These are phyloP conservation scores for Cymodocea nodosa DNA, from an alignment of 116 monocot species.

Conservation along the genomic window DNA sequence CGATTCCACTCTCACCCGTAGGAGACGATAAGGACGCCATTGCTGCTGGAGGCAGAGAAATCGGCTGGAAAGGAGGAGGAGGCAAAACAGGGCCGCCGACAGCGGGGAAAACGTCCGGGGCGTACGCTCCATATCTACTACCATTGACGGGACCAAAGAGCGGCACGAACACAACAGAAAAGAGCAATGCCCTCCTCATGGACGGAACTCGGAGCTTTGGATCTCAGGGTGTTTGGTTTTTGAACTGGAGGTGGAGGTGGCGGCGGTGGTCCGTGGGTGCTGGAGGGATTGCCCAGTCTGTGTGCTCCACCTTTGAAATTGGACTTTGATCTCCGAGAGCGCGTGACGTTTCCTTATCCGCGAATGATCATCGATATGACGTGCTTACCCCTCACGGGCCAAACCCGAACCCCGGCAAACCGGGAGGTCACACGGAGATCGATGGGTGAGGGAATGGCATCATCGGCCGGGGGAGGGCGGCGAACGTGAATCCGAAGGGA, in stretches of 20 bases:
- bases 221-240: constrained; percentile 1
- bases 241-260: too few species aligned
- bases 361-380: too few species aligned
- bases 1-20: neutral
- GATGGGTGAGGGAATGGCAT: too few species aligned
- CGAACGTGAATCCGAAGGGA: too few species aligned
- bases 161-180: neutral
- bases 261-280: too few species aligned
- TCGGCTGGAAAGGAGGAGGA: neutral
- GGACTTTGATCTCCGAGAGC: too few species aligned
- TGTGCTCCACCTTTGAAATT: neutral
- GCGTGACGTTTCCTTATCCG: too few species aligned
- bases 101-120: constrained; percentile 2
- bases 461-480: too few species aligned
- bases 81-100: neutral
- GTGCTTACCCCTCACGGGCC: too few species aligned
- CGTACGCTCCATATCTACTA: constrained; percentile 1
- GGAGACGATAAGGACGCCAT: constrained; percentile 5
- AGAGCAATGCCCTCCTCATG: neutral
- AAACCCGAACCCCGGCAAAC: too few species aligned
- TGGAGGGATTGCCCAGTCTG: neutral
- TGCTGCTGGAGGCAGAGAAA: neutral
- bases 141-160: neutral
- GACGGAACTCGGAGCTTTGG: neutral
- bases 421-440: too few species aligned